These are phyloP conservation scores for Naganishia cerealis DNA, from an alignment of 1,284 basidiomycete genomes.

Conservation along the genomic window DNA sequence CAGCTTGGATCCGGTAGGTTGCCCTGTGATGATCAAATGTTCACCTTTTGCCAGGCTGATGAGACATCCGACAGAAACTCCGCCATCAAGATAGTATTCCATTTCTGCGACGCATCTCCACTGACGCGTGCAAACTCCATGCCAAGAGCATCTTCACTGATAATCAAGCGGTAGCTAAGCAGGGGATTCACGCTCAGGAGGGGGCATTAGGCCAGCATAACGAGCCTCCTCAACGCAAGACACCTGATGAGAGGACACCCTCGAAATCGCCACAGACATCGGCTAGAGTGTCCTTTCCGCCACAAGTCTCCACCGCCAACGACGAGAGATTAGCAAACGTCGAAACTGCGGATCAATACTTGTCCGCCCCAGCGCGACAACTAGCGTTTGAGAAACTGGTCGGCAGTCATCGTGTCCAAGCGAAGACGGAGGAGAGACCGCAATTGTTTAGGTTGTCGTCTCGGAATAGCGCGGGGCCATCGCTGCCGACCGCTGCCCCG, in stretches of 20 bases:
- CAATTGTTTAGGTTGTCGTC: constrained; percentile 12
- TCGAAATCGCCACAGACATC: not conserved
- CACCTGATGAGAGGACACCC: not conserved
- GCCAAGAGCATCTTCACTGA: not conserved
- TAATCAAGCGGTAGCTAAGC: not conserved
- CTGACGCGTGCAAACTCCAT: constrained; percentile 21
- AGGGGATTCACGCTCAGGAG: not conserved
- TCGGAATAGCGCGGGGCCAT: not conserved
- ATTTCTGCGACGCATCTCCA: constrained; percentile 27
- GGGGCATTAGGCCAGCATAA: not conserved
- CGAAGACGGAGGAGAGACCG: not conserved
- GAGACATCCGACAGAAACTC: not conserved
- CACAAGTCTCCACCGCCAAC: not conserved
- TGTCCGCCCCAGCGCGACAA: not conserved
- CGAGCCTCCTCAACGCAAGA: not conserved
- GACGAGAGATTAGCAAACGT: not conserved
- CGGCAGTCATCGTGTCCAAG: not conserved
- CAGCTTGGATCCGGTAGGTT: constrained; percentile 71
- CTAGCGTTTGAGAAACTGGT: constrained; percentile 1
- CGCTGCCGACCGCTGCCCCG: not conserved
- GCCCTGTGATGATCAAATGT: not conserved
- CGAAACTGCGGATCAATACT: not conserved
- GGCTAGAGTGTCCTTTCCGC: not conserved
- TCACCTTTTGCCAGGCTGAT: not conserved
- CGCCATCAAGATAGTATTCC: constrained; percentile 21